Evolutionary conservation across 176 grass and related monocot genomes (phyloP).

Genomic region (Eragrostis curvula): DNA sequence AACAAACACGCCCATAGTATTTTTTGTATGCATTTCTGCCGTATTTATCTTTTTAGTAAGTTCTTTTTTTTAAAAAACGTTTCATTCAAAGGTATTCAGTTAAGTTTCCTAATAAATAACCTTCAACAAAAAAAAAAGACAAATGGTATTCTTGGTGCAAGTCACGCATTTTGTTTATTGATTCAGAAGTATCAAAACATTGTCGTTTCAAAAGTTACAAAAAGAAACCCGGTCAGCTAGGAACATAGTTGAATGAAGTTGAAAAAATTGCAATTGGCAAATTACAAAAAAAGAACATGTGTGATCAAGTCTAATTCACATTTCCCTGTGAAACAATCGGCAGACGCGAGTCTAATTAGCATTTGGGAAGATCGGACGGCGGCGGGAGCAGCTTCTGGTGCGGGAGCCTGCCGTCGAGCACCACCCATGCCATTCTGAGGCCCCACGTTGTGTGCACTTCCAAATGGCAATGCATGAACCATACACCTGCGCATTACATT

Average conservation of each 20-base stretch:
- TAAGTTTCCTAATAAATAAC: neutral
- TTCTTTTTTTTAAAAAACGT: too few relatives aligned
- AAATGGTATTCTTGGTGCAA: neutral
- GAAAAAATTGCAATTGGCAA: constrained; percentile 45
- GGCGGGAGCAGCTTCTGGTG: constrained; percentile 54
- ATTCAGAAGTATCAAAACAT: constrained; percentile 26
- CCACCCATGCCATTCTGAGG: constrained; percentile 57
- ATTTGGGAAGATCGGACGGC: constrained; percentile 58
- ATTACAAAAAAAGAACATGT: neutral
- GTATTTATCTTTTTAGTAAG: too few relatives aligned
- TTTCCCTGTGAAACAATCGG: constrained; percentile 7
- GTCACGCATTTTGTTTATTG: constrained; percentile 40
- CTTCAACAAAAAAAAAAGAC: neutral
- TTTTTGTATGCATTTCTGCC: too few relatives aligned
- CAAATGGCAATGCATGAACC: constrained; percentile 75
- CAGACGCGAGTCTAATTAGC: constrained; percentile 16
- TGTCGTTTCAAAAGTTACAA: constrained; percentile 26
- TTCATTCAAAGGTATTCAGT: too few relatives aligned
- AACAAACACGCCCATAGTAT: too few relatives aligned
- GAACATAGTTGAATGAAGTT: constrained; percentile 8
- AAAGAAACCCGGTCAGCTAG: constrained; percentile 27
- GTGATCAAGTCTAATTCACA: constrained; percentile 22
- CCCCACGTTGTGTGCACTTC: constrained; percentile 61
- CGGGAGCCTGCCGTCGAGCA: constrained; percentile 40
- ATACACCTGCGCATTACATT: constrained; percentile 38